Conservation (phyloP, 495 filamentous ascomycete species). For the Delitschia confertaspora region DNA sequence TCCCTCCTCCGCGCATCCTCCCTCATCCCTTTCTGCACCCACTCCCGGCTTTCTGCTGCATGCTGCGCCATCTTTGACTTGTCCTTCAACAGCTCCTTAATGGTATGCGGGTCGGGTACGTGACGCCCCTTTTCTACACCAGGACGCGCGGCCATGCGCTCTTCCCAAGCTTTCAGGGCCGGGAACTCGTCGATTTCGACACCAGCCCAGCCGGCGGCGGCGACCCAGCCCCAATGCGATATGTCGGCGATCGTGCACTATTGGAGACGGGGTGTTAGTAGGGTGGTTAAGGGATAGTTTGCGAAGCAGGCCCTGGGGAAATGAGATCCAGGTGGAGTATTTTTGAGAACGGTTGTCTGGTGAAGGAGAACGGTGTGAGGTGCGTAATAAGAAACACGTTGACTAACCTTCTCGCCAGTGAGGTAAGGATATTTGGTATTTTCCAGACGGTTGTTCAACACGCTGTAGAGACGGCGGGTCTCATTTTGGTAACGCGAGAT, state of each 20-base stretch:
- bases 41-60: conserved; percentile 47
- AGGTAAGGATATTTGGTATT: conserved; percentile 47
- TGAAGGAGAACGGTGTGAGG: too few species aligned
- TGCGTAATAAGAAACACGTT: too few species aligned
- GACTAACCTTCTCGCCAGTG: conserved; percentile 72
- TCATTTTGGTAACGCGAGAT: conserved; percentile 77
- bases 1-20: conserved; percentile 48
- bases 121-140: conserved; percentile 70
- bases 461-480: conserved; percentile 68
- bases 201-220: conserved; percentile 55
- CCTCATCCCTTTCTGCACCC: conserved; percentile 49
- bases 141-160: conserved; percentile 53
- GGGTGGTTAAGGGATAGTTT: too few species aligned
- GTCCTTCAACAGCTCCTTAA: conserved; percentile 58
- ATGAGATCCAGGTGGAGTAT: too few species aligned
- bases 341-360: too few species aligned
- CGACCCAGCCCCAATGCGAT: conserved; percentile 61
- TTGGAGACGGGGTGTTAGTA: too few species aligned
- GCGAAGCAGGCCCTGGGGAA: too few species aligned
- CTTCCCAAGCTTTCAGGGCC: conserved; percentile 54
- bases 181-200: conserved; percentile 73
- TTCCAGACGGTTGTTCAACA: conserved; percentile 65
- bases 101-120: conserved; percentile 61
- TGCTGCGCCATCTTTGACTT: conserved; percentile 54
- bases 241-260: conserved; percentile 80